phyloP scores from a whole-genome alignment of 2,329 filamentous ascomycete genomes.

The Cladosporium sphaerospermum region DNA sequence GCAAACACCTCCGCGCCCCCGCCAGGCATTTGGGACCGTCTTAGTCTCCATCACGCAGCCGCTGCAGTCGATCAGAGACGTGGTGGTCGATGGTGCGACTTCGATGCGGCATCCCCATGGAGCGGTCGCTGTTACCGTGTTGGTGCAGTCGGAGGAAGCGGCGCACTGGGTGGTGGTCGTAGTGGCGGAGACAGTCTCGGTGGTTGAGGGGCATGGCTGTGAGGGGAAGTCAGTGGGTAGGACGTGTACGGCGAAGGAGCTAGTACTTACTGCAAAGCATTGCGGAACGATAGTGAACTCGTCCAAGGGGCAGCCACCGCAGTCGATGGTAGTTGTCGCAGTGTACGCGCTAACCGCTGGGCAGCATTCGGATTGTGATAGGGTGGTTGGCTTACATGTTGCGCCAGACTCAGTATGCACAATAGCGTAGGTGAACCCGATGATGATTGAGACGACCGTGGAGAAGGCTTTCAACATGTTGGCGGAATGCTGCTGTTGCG shows the following conservation, averaged over 20 bases:
- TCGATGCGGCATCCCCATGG: slow-evolving; percentile 3
- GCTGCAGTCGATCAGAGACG: background rate
- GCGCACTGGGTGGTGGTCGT: background rate
- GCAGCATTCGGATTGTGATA: slow-evolving; percentile 6
- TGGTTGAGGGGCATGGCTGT: background rate
- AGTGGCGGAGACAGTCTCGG: background rate
- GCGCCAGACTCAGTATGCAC: background rate
- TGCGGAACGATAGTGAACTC: background rate
- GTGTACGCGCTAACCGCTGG: background rate
- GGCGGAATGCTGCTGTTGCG: background rate
- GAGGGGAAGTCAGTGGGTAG: background rate
- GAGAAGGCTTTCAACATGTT: background rate
- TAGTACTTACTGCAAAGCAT: background rate
- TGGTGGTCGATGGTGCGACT: background rate
- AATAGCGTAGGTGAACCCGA: background rate
- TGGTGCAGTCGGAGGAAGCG: background rate
- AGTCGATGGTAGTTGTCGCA: slow-evolving; percentile 9
- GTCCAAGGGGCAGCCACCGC: slow-evolving; percentile 5
- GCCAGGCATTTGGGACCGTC: background rate
- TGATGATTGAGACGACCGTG: background rate
- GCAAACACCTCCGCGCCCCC: background rate
- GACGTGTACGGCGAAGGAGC: background rate
- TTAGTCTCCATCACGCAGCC: slow-evolving; percentile 1
- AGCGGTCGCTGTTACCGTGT: background rate
- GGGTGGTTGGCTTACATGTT: slow-evolving; percentile 1